A percentile compares a stretch with the other conserved stretches of the same genome.
These are phyloP conservation scores for Saccharomyces pastorianus DNA, from an alignment of 1,139 yeast species.

Conservation along the genomic window DNA sequence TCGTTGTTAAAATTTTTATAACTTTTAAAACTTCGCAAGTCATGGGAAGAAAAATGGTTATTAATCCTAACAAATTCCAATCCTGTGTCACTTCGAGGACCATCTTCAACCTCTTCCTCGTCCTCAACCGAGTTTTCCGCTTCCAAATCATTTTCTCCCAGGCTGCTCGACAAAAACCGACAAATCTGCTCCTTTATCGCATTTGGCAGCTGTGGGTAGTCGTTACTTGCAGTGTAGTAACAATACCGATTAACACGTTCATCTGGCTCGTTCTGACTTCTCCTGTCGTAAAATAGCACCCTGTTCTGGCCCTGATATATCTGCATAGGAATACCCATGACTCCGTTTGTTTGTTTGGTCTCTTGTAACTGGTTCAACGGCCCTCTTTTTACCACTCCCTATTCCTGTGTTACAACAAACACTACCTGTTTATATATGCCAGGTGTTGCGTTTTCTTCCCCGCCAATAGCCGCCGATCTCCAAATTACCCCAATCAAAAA, in stretches of 20 bases:
- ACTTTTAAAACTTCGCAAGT: background rate
- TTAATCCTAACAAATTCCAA: background rate
- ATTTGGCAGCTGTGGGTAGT: background rate
- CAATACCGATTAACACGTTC: background rate
- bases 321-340: background rate
- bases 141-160: background rate
- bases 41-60: background rate
- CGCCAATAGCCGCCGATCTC: constrained; percentile 1
- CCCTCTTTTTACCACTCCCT: too few species aligned
- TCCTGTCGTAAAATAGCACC: background rate
- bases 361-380: background rate
- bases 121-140: background rate
- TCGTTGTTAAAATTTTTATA: background rate
- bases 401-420: too few species aligned
- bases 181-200: background rate
- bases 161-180: background rate
- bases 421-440: too few species aligned
- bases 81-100: background rate
- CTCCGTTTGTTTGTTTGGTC: background rate
- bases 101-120: background rate
- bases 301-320: background rate
- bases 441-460: background rate
- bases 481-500: background rate
- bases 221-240: background rate
- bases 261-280: background rate